Evolutionary conservation across 768 basidiomycete genomes (phyloP).

Genomic region (Lactifluus piperatus): DNA sequence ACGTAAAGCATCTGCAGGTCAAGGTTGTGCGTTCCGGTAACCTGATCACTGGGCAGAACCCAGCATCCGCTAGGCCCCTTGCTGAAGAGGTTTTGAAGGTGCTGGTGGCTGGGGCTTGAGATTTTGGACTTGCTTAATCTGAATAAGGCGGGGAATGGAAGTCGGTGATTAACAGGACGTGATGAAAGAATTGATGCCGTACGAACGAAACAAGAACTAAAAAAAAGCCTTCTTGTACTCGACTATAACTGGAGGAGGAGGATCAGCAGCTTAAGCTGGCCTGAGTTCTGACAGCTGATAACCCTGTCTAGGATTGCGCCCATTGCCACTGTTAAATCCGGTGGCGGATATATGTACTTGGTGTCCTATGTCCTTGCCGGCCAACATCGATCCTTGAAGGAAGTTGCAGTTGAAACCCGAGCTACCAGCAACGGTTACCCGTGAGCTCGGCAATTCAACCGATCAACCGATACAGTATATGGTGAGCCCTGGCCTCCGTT

Average conservation of each 20-base stretch:
- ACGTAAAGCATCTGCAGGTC: constrained; percentile 13
- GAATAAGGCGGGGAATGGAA: background rate
- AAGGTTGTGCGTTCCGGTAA: constrained; percentile 52
- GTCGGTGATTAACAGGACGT: background rate
- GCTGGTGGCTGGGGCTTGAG: constrained; percentile 27
- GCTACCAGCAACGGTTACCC: too few species aligned
- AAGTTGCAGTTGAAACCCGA: too few species aligned
- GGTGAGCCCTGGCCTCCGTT: too few species aligned
- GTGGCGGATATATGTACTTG: too few species aligned
- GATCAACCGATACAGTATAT: too few species aligned
- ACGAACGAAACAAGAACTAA: background rate
- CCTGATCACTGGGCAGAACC: constrained; percentile 69
- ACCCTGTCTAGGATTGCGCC: too few species aligned
- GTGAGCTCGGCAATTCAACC: too few species aligned
- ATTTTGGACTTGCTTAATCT: background rate
- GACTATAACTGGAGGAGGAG: background rate
- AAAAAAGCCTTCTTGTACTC: background rate
- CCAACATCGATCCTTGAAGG: too few species aligned
- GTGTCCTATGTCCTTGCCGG: too few species aligned
- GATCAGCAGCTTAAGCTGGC: background rate
- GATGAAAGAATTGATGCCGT: background rate
- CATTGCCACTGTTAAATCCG: too few species aligned
- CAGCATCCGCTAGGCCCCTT: constrained; percentile 49
- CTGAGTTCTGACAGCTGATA: too few species aligned
- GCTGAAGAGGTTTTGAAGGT: constrained; percentile 50